These are phyloP conservation scores for Apiotrichum brassicae DNA, from an alignment of 1,284 basidiomycete species.

Conservation along the genomic window DNA sequence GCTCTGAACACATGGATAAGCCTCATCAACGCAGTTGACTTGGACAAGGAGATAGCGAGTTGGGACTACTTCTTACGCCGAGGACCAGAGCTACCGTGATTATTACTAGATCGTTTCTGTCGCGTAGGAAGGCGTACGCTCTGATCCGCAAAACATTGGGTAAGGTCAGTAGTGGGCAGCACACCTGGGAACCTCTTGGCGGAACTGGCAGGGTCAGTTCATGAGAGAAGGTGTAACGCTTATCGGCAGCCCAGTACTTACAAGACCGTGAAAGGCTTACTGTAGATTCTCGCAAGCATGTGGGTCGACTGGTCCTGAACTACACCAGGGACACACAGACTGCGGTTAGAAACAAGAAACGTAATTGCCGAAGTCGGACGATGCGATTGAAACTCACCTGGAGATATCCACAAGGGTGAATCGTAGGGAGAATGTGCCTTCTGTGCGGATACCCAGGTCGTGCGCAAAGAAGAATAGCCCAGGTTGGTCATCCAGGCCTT, in stretches of 20 bases:
- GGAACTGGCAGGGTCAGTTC: constrained; percentile 49
- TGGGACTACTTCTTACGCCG: constrained; percentile 14
- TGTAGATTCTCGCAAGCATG: constrained; percentile 74
- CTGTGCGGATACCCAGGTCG: constrained; percentile 78
- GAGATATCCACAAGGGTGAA: constrained; percentile 38
- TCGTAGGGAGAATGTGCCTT: constrained; percentile 54
- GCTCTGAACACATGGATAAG: too few relatives aligned
- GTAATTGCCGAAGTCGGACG: too few relatives aligned
- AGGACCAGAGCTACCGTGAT: neutral
- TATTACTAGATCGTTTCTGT: constrained; percentile 21
- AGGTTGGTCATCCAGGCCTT: constrained; percentile 71
- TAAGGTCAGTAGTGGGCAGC: constrained; percentile 82
- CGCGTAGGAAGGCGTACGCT: constrained; percentile 72
- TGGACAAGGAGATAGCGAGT: too few relatives aligned
- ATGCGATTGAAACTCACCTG: constrained; percentile 23
- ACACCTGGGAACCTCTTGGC: constrained; percentile 90
- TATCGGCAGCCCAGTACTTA: constrained; percentile 19
- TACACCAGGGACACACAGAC: constrained; percentile 3
- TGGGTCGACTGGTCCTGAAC: constrained; percentile 43
- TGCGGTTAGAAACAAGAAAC: constrained; percentile 1
- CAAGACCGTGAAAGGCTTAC: constrained; percentile 81
- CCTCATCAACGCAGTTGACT: too few relatives aligned
- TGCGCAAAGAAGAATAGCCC: constrained; percentile 85
- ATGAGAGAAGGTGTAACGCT: neutral
- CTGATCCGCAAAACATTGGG: constrained; percentile 83